Evolutionary conservation across 306 rosid genomes (phyloP), one percentile per base, ranked within the genome.

Genomic region (Quercus bicolor): DNA sequence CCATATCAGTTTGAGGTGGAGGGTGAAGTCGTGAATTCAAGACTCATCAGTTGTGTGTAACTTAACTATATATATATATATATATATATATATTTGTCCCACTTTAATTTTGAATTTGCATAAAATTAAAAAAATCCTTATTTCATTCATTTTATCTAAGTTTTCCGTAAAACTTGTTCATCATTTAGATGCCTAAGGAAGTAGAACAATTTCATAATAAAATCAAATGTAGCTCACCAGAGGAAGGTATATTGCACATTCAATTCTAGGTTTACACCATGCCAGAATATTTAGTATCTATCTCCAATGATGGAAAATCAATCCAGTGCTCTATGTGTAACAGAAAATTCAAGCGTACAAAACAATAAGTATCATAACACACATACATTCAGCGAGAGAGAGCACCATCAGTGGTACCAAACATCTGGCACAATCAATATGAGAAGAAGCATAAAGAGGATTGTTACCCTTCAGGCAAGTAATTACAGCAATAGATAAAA

Each of bases 251-350:
- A 56, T 59, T 21, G 78, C 79, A 1, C 1, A 4, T 43, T 94
- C 97, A 57, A 65, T 4, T 84, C 93, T 90, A 53, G 85, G 88
- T 23, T 23, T 15, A 19, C 16, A 56, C 95, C 93, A 86, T 2
- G 9, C 15, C 6, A 11, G 0, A 13, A 87, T 0, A 72, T 88
- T 88, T 65, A 53, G 85, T 66, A 87, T 91, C 98, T 62, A 93
- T 84, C 84, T 93, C 98, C 80, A 81, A 1, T 1, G 97, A 51
- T 24, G 95, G 52, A 76, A 93, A 91, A 79, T 93, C 98, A 79
- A 91, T 91, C 97, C 98, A 93, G 75, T 93, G 90, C 54, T 91
- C 97, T 13, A 91, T 66, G 24, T 76, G 97, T 66, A 84, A 93
- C 98, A 91, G 90, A 69, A 82, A 48, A 19, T 83, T 45, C 5